Evolutionary conservation across 345 rosid genomes (phyloP).

Genomic region (Excoecaria agallocha): DNA sequence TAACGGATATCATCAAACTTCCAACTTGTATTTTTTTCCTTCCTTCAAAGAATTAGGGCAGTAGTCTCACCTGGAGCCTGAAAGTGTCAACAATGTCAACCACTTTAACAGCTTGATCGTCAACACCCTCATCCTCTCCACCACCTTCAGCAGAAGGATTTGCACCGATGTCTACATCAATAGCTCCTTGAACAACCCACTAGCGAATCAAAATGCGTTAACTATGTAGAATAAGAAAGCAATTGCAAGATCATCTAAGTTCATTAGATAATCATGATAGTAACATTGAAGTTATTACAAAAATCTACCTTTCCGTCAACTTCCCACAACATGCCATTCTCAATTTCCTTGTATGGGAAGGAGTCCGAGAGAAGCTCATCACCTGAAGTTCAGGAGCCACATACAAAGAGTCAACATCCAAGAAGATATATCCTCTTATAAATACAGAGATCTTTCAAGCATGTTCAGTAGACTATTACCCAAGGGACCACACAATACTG

Average conservation of each 20-base stretch:
- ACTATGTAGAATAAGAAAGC: not conserved
- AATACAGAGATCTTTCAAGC: not conserved
- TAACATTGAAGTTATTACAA: not conserved
- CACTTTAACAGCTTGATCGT: slow-evolving; percentile 73
- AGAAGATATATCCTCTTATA: not conserved
- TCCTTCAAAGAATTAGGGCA: not conserved
- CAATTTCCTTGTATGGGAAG: slow-evolving; percentile 79
- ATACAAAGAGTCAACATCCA: not conserved
- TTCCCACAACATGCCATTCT: slow-evolving; percentile 77
- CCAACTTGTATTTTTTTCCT: not conserved
- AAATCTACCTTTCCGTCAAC: slow-evolving; percentile 79
- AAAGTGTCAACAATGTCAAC: slow-evolving; percentile 98
- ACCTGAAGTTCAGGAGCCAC: slow-evolving; percentile 3
- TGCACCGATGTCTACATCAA: slow-evolving; percentile 86
- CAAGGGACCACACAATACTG: not conserved
- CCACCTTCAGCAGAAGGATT: slow-evolving; percentile 95
- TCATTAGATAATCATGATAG: not conserved
- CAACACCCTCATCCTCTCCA: slow-evolving; percentile 83
- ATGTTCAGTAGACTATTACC: not conserved
- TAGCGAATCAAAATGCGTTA: slow-evolving; percentile 16
- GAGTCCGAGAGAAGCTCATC: slow-evolving; percentile 90
- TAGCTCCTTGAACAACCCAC: slow-evolving; percentile 86
- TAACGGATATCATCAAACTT: not conserved
- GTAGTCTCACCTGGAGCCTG: slow-evolving; percentile 78
- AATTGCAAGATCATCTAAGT: not conserved